A percentile compares a stretch with the other conserved stretches of the same genome.
Evolutionary conservation across 2,329 filamentous ascomycete species (phyloP).

Genomic region (Chaetomiaceae sp.): DNA sequence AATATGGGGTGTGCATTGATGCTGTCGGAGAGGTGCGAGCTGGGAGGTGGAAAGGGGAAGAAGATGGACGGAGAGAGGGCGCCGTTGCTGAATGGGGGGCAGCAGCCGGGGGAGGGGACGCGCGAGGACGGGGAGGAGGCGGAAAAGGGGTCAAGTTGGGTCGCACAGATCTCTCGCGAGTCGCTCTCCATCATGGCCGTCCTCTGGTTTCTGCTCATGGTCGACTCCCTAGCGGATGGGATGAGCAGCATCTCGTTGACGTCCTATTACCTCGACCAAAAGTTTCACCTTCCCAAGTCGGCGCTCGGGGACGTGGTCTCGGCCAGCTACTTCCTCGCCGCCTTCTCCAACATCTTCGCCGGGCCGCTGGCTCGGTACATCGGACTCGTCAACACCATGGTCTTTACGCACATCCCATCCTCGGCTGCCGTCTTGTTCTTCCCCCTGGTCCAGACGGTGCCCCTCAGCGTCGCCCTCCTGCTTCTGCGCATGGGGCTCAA

Average conservation of each 20-base stretch:
- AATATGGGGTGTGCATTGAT: constrained; percentile 45
- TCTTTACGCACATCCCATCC: constrained; percentile 58
- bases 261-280: constrained; percentile 54
- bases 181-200: constrained; percentile 59
- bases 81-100: not conserved
- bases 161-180: constrained; percentile 53
- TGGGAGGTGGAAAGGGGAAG: constrained; percentile 29
- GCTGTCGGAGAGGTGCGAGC: constrained; percentile 49
- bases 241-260: constrained; percentile 58
- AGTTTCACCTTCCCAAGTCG: constrained; percentile 53
- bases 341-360: constrained; percentile 52
- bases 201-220: constrained; percentile 59
- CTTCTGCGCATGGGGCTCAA: constrained; percentile 59
- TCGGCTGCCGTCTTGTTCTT: constrained; percentile 58
- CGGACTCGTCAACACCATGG: constrained; percentile 62
- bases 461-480: constrained; percentile 51
- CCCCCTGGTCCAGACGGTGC: constrained; percentile 48
- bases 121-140: constrained; percentile 4
- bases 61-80: constrained; percentile 15
- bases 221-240: constrained; percentile 62
- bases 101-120: not conserved
- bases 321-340: constrained; percentile 49
- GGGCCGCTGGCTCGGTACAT: constrained; percentile 54
- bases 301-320: constrained; percentile 57
- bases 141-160: constrained; percentile 33